phyloP scores from a whole-genome alignment of 768 basidiomycete species.

The Rhizopogon sp. region DNA sequence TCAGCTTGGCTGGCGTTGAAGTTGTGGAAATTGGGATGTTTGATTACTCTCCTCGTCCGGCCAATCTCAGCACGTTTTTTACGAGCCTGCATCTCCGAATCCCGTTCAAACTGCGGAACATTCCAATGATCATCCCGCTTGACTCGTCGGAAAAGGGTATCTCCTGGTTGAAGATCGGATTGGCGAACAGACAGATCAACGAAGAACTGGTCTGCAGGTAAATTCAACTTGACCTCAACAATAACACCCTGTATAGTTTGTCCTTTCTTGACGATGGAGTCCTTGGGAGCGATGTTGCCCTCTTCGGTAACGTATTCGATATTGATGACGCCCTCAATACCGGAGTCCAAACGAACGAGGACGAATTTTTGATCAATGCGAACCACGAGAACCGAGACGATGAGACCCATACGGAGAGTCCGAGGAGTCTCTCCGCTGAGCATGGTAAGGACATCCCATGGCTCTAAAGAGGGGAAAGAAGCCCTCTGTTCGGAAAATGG shows the following conservation, averaged over 20 bases:
- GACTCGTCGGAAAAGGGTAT: constrained; percentile 56
- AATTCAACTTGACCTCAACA: constrained; percentile 61
- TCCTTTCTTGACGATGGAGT: constrained; percentile 59
- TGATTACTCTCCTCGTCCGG: constrained; percentile 79
- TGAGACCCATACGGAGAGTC: constrained; percentile 73
- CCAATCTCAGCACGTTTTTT: constrained; percentile 86
- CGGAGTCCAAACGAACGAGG: constrained; percentile 83
- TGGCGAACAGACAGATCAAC: constrained; percentile 74
- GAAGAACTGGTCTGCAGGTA: constrained; percentile 55
- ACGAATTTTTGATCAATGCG: constrained; percentile 50
- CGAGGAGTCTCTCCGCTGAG: constrained; percentile 85
- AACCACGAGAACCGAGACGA: constrained; percentile 70
- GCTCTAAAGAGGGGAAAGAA: constrained; percentile 55
- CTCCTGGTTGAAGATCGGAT: constrained; percentile 55
- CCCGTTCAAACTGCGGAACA: constrained; percentile 54
- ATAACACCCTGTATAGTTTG: constrained; percentile 80
- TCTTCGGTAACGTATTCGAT: constrained; percentile 52
- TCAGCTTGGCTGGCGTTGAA: constrained; percentile 90
- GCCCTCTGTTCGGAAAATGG: constrained; percentile 77
- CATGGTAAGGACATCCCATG: constrained; percentile 91
- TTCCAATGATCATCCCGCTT: constrained; percentile 64
- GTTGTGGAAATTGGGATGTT: constrained; percentile 98
- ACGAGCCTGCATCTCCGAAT: constrained; percentile 66
- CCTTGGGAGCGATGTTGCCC: constrained; percentile 32
- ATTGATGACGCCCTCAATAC: constrained; percentile 79